Evolutionary conservation across 176 grass and related monocot species (phyloP).

Genomic region (Cocos nucifera): DNA sequence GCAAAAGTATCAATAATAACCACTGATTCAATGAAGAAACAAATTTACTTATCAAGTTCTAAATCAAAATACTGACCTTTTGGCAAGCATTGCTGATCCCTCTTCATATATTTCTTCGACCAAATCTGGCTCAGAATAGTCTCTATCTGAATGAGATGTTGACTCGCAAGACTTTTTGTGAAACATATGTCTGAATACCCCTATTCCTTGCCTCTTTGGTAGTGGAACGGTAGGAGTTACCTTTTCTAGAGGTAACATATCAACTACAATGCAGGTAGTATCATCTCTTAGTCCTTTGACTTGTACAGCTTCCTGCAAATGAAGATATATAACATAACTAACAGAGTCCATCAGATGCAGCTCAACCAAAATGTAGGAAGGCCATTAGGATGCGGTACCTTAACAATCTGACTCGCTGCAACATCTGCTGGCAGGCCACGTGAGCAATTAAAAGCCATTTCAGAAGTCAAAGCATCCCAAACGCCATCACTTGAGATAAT

Average conservation of each 20-base stretch:
- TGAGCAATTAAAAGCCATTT: slow-evolving; percentile 63
- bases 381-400: slow-evolving; percentile 30
- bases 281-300: slow-evolving; percentile 80
- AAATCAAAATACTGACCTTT: slow-evolving; percentile 30
- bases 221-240: slow-evolving; percentile 26
- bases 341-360: slow-evolving; percentile 17
- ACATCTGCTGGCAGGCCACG: slow-evolving; percentile 50
- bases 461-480: slow-evolving; percentile 83
- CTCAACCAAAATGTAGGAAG: slow-evolving; percentile 13
- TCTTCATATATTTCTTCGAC: slow-evolving; percentile 99
- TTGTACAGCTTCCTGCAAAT: slow-evolving; percentile 64
- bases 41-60: background rate
- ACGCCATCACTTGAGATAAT: slow-evolving; percentile 96
- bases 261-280: slow-evolving; percentile 94
- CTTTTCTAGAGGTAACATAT: slow-evolving; percentile 78
- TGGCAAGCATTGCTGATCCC: slow-evolving; percentile 57
- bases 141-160: slow-evolving; percentile 31
- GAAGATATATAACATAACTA: slow-evolving; percentile 5
- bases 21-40: too few relatives aligned
- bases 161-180: slow-evolving; percentile 36
- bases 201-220: slow-evolving; percentile 59
- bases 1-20: too few relatives aligned
- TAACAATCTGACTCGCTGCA: slow-evolving; percentile 78
- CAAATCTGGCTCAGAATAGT: slow-evolving; percentile 60
- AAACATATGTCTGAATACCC: slow-evolving; percentile 64